Evolutionary conservation across 1,139 yeast species (phyloP), one percentile per base, ranked within the genome.

Genomic region (Kodamaea sp.): DNA sequence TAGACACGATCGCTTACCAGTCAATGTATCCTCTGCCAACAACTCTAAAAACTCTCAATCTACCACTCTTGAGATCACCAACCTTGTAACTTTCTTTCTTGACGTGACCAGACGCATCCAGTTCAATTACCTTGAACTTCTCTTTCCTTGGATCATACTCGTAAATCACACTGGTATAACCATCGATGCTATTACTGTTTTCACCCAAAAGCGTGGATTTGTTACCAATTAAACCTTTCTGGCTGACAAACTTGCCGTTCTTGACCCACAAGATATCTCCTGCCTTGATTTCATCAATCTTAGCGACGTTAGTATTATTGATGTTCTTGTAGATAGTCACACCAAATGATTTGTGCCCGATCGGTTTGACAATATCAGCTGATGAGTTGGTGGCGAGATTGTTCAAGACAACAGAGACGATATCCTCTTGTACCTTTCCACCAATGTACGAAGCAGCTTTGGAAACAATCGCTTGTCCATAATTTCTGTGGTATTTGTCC

Each of bases 201-300:
- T 60, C 70, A 2, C 73, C 74, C 13, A 88, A 58, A 1, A 61
- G 59, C 29, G 61, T 40, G 2, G 63, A 44, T 44, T 66, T 73
- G 34, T 52, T 50, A 2, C 51, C 49, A 10, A 78, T 73, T 26
- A 78, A 52, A 35, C 81, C 75, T 53, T 81, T 82, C 48, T 82
- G 87, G 7, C 81, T 76, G 39, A 76, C 79, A 61, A 90, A 89
- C 42, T 74, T 75, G 7, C 89, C 96, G 39, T 79, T 78, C 48
- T 82, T 77, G 44, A 88, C 75, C 41, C 88, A 83, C 30, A 88
- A 62, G 12, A 92, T 70, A 55, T 92, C 97, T 38, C 98, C 98
- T 0, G 94, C 81, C 32, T 76, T 73, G 38, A 88, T 76, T 29
- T 80, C 86, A 36, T 80, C 92, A 21, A 65, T 49, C 45, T 76